These are phyloP conservation scores for Ustulina deusta DNA, from an alignment of 2,329 filamentous ascomycete species.

Conservation along the genomic window DNA sequence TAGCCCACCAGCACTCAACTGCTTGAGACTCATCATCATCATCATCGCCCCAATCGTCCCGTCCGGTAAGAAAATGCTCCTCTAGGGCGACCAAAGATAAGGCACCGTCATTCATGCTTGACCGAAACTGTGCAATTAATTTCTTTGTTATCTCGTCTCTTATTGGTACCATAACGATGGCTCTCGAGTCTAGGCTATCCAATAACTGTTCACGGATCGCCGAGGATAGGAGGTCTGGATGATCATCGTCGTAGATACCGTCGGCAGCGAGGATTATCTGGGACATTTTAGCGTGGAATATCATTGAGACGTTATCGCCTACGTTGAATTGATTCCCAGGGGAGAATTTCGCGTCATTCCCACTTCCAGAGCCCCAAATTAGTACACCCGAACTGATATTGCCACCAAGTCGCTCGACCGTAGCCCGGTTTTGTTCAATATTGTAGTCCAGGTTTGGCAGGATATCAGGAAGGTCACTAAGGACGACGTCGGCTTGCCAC, in stretches of 20 bases:
- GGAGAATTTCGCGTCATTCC: slow-evolving; percentile 60
- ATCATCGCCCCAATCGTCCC: slow-evolving; percentile 80
- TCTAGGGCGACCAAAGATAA: slow-evolving; percentile 63
- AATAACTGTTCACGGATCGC: slow-evolving; percentile 77
- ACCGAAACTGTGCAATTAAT: slow-evolving; percentile 73
- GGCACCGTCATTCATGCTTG: slow-evolving; percentile 67
- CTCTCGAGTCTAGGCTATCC: slow-evolving; percentile 67
- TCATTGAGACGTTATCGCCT: slow-evolving; percentile 27
- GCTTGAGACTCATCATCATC: slow-evolving; percentile 60
- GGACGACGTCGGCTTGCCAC: slow-evolving; percentile 73
- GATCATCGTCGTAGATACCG: slow-evolving; percentile 85
- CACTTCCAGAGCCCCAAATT: slow-evolving; percentile 73
- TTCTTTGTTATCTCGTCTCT: slow-evolving; percentile 74
- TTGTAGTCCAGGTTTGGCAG: slow-evolving; percentile 84
- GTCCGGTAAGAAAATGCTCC: slow-evolving; percentile 72
- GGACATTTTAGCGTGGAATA: slow-evolving; percentile 25
- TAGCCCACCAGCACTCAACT: slow-evolving; percentile 77
- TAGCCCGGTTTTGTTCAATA: slow-evolving; percentile 69
- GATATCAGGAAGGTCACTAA: slow-evolving; percentile 89
- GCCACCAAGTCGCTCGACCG: slow-evolving; percentile 68
- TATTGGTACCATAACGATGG: slow-evolving; percentile 83
- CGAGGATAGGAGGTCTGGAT: slow-evolving; percentile 78
- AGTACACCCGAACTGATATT: slow-evolving; percentile 72
- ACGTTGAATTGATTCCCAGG: slow-evolving; percentile 65
- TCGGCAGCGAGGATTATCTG: slow-evolving; percentile 86